Evolutionary conservation across 345 rosid genomes (phyloP), one percentile per base, ranked within the genome.

Genomic region (Salix dunnii): DNA sequence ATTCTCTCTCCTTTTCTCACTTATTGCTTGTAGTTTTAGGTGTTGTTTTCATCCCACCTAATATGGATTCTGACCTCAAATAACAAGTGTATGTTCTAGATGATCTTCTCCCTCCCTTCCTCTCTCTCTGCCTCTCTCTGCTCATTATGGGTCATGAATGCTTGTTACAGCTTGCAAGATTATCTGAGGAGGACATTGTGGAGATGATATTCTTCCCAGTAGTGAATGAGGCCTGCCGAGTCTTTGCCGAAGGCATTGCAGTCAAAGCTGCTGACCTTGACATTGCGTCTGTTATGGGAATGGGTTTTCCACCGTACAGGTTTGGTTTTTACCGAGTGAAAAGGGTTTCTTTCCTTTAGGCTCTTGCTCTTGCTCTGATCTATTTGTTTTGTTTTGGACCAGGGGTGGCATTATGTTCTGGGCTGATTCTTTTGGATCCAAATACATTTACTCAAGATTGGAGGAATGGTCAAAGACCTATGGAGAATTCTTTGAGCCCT

Each of bases 231-330:
- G 95, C 99, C 62, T 96, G 99, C 74, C 88, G 95, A 66, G 93
- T 96, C 61, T 88, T 91, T 40, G 94, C 92, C 0, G 99, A 96
- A 85, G 97, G 99, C 17, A 92, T 96, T 75, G 97, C 90, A 67
- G 97, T 92, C 64, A 93, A 96, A 86, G 97, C 96, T 73, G 89
- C 97, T 6, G 98, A 96, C 84, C 92, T 94, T 55, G 99, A 96
- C 88, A 85, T 96, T 76, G 89, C 97, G 49, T 85, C 88, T 62
- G 85, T 96, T 69, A 83, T 96, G 88, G 99, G 99, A 86, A 93
- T 91, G 99, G 98, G 99, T 28, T 94, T 96, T 75, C 99, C 99
- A 74, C 88, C 93, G 51, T 94, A 90, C 86, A 90, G 99, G 99
- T 93, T 30, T 69, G 35, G 33, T 38, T 43, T 73, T 51, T 18